These are phyloP conservation scores for Cymbopogon citratus DNA, from an alignment of 176 grass and related monocot genomes.

Conservation along the genomic window DNA sequence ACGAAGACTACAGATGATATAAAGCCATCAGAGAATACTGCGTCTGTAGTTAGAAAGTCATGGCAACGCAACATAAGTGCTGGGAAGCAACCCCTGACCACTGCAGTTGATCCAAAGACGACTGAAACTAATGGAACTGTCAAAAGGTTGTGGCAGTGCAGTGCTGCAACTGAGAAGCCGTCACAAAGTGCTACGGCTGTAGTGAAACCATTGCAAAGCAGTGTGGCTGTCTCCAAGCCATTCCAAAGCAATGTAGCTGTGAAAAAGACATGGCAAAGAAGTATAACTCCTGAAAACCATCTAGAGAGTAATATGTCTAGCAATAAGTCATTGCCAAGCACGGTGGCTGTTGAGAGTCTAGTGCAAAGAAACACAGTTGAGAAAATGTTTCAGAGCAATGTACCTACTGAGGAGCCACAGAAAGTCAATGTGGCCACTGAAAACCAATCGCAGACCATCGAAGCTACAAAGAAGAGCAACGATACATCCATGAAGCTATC, in stretches of 20 bases:
- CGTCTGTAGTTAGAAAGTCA: conserved; percentile 17
- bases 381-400: conserved; percentile 12
- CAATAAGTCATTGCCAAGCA: conserved; percentile 23
- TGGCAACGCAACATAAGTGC: conserved; percentile 29
- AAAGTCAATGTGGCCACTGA: conserved; percentile 24
- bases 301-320: background rate
- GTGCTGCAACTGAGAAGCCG: conserved; percentile 16
- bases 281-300: conserved; percentile 17
- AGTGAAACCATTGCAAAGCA: conserved; percentile 29
- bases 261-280: conserved; percentile 46
- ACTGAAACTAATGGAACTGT: conserved; percentile 21
- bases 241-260: background rate
- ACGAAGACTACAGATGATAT: conserved; percentile 18
- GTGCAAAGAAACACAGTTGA: conserved; percentile 23
- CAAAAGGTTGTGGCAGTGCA: conserved; percentile 47
- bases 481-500: background rate
- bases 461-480: background rate
- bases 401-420: conserved; percentile 6
- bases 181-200: conserved; percentile 12
- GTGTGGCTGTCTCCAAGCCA: conserved; percentile 5
- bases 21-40: conserved; percentile 23
- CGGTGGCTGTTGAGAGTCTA: background rate
- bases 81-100: conserved; percentile 39
- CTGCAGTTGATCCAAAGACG: conserved; percentile 29
- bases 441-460: background rate